A percentile compares a stretch with the other conserved stretches of the same genome.
These are phyloP conservation scores for Agroathelia rolfsii DNA, from an alignment of 1,284 basidiomycete species.

Conservation along the genomic window DNA sequence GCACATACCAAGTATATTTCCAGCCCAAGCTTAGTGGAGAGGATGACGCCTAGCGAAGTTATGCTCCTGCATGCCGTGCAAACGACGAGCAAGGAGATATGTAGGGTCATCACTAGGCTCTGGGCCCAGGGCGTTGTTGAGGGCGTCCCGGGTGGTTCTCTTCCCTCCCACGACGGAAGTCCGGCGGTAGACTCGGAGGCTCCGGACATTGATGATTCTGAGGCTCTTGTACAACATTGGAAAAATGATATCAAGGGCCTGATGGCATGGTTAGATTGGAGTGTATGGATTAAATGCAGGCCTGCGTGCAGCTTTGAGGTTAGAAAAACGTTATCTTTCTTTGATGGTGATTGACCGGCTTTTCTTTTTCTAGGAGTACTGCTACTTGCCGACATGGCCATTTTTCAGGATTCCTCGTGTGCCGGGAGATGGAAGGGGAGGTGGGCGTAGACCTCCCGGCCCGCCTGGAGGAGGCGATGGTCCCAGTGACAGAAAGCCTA, in stretches of 20 bases:
- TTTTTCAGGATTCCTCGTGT: constrained; percentile 9
- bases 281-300: constrained; percentile 31
- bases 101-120: constrained; percentile 31
- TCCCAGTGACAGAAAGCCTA: too few species aligned
- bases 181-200: neutral
- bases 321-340: constrained; percentile 9
- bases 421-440: too few species aligned
- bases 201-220: neutral
- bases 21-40: constrained; percentile 1
- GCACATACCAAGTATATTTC: constrained; percentile 24
- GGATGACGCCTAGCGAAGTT: constrained; percentile 26
- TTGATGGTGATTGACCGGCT: constrained; percentile 2
- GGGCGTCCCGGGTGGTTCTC: constrained; percentile 17
- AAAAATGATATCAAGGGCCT: constrained; percentile 19
- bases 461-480: neutral
- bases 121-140: constrained; percentile 30
- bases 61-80: constrained; percentile 24
- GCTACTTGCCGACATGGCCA: constrained; percentile 39
- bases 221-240: constrained; percentile 18
- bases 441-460: neutral
- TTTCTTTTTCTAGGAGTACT: constrained; percentile 29
- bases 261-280: constrained; percentile 38
- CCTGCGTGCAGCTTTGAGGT: constrained; percentile 32
- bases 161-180: constrained; percentile 3
- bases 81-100: constrained; percentile 32